phyloP scores from a whole-genome alignment of 257 asterid species.

The Solanum microdontum region DNA sequence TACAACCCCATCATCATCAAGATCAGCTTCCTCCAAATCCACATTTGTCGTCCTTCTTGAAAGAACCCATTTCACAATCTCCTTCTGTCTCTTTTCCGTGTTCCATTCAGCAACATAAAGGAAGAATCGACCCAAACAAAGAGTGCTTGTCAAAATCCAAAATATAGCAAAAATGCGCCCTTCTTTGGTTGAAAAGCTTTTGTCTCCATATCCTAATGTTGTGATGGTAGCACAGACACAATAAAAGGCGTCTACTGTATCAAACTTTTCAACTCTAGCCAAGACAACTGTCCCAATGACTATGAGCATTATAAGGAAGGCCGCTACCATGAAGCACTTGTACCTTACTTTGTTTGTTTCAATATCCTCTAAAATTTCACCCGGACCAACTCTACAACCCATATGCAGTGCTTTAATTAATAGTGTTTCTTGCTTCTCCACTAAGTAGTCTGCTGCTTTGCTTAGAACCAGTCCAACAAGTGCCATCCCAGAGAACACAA shows the following conservation, averaged over 20 bases:
- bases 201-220: slow-evolving; percentile 90
- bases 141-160: slow-evolving; percentile 74
- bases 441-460: slow-evolving; percentile 78
- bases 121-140: slow-evolving; percentile 67
- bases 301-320: slow-evolving; percentile 34
- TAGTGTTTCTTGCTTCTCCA: slow-evolving; percentile 66
- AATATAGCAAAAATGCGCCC: slow-evolving; percentile 79
- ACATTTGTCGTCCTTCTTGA: slow-evolving; percentile 49
- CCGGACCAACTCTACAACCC: slow-evolving; percentile 22
- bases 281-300: slow-evolving; percentile 48
- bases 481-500: slow-evolving; percentile 90
- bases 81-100: slow-evolving; percentile 60
- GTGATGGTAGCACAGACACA: slow-evolving; percentile 81
- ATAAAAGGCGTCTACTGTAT: slow-evolving; percentile 58
- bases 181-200: slow-evolving; percentile 67
- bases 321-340: slow-evolving; percentile 35
- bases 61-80: slow-evolving; percentile 44
- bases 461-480: slow-evolving; percentile 48
- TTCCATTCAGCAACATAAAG: slow-evolving; percentile 64
- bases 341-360: slow-evolving; percentile 46
- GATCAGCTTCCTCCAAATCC: slow-evolving; percentile 87
- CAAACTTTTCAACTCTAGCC: slow-evolving; percentile 45
- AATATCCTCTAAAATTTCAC: slow-evolving; percentile 41
- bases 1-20: slow-evolving; percentile 59
- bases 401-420: slow-evolving; percentile 54